Evolutionary conservation across 2,329 filamentous ascomycete genomes (phyloP).

Genomic region (Ophiobolus disseminans): DNA sequence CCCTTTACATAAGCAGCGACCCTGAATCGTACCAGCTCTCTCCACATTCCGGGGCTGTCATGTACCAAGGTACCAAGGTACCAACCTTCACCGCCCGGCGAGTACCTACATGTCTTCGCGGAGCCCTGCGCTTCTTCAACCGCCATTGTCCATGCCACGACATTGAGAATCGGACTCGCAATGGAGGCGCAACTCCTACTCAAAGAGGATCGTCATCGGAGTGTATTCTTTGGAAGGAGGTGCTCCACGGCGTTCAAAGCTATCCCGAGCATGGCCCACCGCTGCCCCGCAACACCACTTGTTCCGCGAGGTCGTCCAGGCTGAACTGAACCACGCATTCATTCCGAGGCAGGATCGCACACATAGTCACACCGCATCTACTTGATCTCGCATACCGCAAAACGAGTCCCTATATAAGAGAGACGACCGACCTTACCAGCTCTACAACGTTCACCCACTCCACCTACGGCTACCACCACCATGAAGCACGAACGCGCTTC

Average conservation of each 20-base stretch:
- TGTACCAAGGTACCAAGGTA: slow-evolving; percentile 6
- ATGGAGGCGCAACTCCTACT: neutral
- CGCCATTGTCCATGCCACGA: slow-evolving; percentile 1
- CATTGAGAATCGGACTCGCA: neutral
- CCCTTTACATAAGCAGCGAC: slow-evolving; percentile 38
- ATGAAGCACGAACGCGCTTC: slow-evolving; percentile 45
- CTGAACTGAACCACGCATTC: neutral
- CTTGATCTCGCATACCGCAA: neutral
- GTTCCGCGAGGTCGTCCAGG: neutral
- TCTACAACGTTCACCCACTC: slow-evolving; percentile 2
- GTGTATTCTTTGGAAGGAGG: slow-evolving; percentile 10
- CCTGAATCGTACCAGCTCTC: too few species aligned
- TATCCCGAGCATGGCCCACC: slow-evolving; percentile 13
- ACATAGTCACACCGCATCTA: slow-evolving; percentile 7
- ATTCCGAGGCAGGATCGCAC: slow-evolving; percentile 8
- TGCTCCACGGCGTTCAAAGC: slow-evolving; percentile 12
- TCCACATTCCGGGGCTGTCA: slow-evolving; percentile 5
- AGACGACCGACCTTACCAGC: neutral
- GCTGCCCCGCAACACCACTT: slow-evolving; percentile 17
- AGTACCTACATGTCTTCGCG: slow-evolving; percentile 30
- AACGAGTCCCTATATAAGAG: slow-evolving; percentile 5
- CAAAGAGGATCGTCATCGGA: slow-evolving; percentile 12
- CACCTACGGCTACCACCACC: slow-evolving; percentile 11
- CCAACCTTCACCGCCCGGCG: slow-evolving; percentile 17
- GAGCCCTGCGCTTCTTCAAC: slow-evolving; percentile 9